A percentile compares a stretch with the other conserved stretches of the same genome.
phyloP scores from a whole-genome alignment of 2,329 filamentous ascomycete genomes.

The Paraphoma sp. region DNA sequence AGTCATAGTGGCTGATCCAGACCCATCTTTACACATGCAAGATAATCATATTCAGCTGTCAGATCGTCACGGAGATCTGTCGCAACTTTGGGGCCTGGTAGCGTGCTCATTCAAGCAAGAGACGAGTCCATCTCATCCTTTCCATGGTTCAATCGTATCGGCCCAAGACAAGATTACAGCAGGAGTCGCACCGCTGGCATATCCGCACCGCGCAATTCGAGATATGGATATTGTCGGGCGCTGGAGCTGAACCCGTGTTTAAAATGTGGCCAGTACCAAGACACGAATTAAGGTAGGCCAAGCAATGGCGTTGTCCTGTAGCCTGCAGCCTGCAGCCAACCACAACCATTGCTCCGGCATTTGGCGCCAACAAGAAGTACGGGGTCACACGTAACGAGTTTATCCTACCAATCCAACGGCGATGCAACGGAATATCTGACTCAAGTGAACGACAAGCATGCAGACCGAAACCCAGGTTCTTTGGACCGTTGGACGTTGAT shows the following conservation, averaged over 20 bases:
- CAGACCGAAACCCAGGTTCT: background rate
- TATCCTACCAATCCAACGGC: background rate
- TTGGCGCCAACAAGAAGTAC: background rate
- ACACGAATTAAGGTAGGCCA: background rate
- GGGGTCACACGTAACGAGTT: background rate
- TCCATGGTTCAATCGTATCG: background rate
- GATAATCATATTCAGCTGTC: background rate
- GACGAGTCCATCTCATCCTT: background rate
- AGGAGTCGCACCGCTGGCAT: background rate
- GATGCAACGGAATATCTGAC: background rate
- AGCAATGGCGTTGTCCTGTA: background rate
- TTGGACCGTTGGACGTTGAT: background rate
- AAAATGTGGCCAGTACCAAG: background rate
- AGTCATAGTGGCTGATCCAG: constrained; percentile 15
- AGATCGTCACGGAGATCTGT: background rate
- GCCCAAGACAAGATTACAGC: background rate
- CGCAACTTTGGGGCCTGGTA: background rate
- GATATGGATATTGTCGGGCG: constrained; percentile 1
- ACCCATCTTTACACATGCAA: constrained; percentile 3
- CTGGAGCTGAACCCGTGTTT: background rate
- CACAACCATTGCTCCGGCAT: background rate
- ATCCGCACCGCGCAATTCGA: constrained; percentile 11
- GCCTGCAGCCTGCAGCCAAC: background rate
- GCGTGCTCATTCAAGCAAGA: background rate
- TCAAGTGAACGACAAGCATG: background rate